Evolutionary conservation across 306 rosid genomes (phyloP).

Genomic region (Ochetophila trinervis): DNA sequence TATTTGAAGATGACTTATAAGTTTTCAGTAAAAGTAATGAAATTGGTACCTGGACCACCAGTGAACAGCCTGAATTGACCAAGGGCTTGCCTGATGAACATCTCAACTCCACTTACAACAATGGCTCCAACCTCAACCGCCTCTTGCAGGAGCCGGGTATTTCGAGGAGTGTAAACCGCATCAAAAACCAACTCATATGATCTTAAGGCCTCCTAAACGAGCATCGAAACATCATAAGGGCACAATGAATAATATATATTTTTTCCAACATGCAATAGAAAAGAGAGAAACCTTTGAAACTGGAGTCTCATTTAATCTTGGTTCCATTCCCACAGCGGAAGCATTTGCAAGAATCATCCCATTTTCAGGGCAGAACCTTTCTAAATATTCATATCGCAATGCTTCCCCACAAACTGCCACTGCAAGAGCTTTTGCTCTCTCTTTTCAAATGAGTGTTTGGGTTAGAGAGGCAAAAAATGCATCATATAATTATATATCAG

Average conservation of each 20-base stretch:
- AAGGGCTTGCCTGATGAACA: constrained; percentile 24
- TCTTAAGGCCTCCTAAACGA: constrained; percentile 15
- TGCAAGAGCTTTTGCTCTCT: constrained; percentile 26
- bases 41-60: constrained; percentile 8
- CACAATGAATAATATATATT: neutral
- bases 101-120: constrained; percentile 25
- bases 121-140: constrained; percentile 20
- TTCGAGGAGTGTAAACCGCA: constrained; percentile 24
- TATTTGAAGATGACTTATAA: neutral
- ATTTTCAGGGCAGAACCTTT: constrained; percentile 15
- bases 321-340: constrained; percentile 21
- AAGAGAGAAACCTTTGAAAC: constrained; percentile 16
- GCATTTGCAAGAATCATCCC: constrained; percentile 25
- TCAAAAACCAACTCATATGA: constrained; percentile 21
- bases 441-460: neutral
- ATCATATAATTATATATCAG: too few relatives aligned
- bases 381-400: constrained; percentile 3
- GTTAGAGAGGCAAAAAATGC: constrained; percentile 1
- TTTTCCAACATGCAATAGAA: neutral
- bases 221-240: neutral
- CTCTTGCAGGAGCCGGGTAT: constrained; percentile 18
- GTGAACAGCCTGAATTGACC: constrained; percentile 22
- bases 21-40: neutral
- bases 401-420: constrained; percentile 22
- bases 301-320: constrained; percentile 10